Evolutionary conservation across 805 yeast genomes (phyloP).

Genomic region (Grigorovia yakushimaensis): DNA sequence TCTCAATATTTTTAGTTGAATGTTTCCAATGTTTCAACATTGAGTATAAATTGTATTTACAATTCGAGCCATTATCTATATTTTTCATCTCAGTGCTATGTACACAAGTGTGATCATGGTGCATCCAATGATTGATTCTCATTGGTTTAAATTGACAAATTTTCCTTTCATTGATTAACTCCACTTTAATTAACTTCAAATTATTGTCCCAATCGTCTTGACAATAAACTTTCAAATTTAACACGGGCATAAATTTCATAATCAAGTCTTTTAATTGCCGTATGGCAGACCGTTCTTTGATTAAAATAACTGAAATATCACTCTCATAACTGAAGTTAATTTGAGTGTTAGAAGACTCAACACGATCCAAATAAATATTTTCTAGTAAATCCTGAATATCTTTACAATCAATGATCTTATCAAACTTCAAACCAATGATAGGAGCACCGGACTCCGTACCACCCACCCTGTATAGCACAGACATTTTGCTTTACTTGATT

Average conservation of each 20-base stretch:
- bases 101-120: constrained; percentile 5
- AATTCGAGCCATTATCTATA: constrained; percentile 1
- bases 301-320: constrained; percentile 17
- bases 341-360: constrained; percentile 3
- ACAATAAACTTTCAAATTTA: constrained; percentile 14
- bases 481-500: constrained; percentile 45
- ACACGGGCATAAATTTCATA: constrained; percentile 18
- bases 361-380: constrained; percentile 16
- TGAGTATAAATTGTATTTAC: constrained; percentile 19
- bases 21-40: constrained; percentile 20
- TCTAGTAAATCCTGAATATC: constrained; percentile 7
- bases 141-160: constrained; percentile 12
- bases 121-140: constrained; percentile 28
- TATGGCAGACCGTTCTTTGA: constrained; percentile 3
- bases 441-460: background rate
- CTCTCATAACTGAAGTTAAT: constrained; percentile 15
- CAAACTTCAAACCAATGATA: constrained; percentile 1
- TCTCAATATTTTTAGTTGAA: constrained; percentile 1
- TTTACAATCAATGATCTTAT: background rate
- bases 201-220: background rate
- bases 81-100: background rate
- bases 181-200: constrained; percentile 2
- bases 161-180: constrained; percentile 1
- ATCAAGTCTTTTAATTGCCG: constrained; percentile 12
- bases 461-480: constrained; percentile 9